Evolutionary conservation across 2,329 filamentous ascomycete genomes (phyloP).

Genomic region (Penicillium capsulatum): DNA sequence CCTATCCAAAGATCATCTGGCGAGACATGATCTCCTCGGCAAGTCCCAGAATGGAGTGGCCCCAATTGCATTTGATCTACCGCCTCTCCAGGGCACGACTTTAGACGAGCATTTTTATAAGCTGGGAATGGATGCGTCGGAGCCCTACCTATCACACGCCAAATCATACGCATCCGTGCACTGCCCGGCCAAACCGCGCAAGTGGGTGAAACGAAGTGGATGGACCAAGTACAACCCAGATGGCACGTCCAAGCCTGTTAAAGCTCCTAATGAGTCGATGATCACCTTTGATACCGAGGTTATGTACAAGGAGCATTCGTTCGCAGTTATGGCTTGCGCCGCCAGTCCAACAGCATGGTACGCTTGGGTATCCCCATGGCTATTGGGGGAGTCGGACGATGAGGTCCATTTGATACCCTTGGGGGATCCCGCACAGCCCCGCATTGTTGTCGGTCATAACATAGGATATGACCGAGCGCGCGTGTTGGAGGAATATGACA

Average conservation of each 20-base stretch:
- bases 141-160: conserved; percentile 73
- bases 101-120: conserved; percentile 93
- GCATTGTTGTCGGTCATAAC: conserved; percentile 89
- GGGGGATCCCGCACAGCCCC: conserved; percentile 67
- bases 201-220: conserved; percentile 75
- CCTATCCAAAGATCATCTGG: conserved; percentile 76
- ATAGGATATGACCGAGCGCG: conserved; percentile 91
- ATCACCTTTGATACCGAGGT: conserved; percentile 95
- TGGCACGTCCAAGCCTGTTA: conserved; percentile 66
- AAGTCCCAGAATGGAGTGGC: conserved; percentile 75
- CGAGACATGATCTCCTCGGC: conserved; percentile 78
- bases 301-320: conserved; percentile 88
- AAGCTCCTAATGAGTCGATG: conserved; percentile 73
- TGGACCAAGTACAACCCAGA: conserved; percentile 90
- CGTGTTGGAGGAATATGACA: conserved; percentile 80
- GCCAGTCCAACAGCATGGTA: conserved; percentile 90
- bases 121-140: conserved; percentile 78
- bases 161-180: conserved; percentile 66
- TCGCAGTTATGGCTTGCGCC: conserved; percentile 95
- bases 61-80: conserved; percentile 83
- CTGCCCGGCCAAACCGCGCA: conserved; percentile 57
- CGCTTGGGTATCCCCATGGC: conserved; percentile 93
- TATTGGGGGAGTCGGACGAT: conserved; percentile 74
- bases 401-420: conserved; percentile 80
- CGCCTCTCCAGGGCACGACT: conserved; percentile 69